A percentile compares a stretch with the other conserved stretches of the same genome.
phyloP scores from a whole-genome alignment of 1,284 basidiomycete species.

The Ganoderma lucidum region DNA sequence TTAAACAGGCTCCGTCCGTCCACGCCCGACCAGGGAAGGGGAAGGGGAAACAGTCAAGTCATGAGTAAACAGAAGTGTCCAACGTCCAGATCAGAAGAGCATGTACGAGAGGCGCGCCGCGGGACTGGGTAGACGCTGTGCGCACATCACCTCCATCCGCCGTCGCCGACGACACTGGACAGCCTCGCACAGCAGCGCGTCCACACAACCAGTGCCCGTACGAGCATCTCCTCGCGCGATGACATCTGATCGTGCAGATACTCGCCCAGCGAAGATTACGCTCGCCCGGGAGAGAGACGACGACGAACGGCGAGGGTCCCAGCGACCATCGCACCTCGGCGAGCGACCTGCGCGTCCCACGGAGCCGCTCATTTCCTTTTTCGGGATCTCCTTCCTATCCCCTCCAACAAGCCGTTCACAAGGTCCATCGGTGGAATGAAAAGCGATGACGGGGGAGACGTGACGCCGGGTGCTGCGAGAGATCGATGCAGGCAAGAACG shows the following conservation, averaged over 20 bases:
- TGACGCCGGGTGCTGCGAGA: conserved; percentile 16
- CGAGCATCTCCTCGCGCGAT: conserved; percentile 18
- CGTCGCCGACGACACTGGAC: conserved; percentile 16
- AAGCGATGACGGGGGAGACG: conserved; percentile 14
- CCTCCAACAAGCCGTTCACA: conserved; percentile 6
- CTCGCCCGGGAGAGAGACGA: background rate
- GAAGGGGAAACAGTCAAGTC: conserved; percentile 4
- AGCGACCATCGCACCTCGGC: conserved; percentile 18
- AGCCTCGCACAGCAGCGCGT: conserved; percentile 26
- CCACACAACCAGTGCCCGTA: conserved; percentile 21
- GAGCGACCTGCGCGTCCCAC: conserved; percentile 19
- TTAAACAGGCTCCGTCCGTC: conserved; percentile 15
- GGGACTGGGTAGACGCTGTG: conserved; percentile 14
- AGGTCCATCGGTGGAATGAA: conserved; percentile 18
- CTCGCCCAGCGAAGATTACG: conserved; percentile 18
- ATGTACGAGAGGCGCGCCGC: conserved; percentile 18
- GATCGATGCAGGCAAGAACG: conserved; percentile 27
- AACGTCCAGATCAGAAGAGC: conserved; percentile 31
- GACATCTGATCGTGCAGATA: conserved; percentile 26
- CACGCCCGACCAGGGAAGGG: conserved; percentile 14
- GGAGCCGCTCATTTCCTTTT: conserved; percentile 24
- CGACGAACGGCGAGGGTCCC: conserved; percentile 4
- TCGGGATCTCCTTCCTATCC: conserved; percentile 17
- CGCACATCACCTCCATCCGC: conserved; percentile 21
- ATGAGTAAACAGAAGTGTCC: conserved; percentile 28